phyloP scores from a whole-genome alignment of 768 basidiomycete species.

The Chlorophyllum brunneum region DNA sequence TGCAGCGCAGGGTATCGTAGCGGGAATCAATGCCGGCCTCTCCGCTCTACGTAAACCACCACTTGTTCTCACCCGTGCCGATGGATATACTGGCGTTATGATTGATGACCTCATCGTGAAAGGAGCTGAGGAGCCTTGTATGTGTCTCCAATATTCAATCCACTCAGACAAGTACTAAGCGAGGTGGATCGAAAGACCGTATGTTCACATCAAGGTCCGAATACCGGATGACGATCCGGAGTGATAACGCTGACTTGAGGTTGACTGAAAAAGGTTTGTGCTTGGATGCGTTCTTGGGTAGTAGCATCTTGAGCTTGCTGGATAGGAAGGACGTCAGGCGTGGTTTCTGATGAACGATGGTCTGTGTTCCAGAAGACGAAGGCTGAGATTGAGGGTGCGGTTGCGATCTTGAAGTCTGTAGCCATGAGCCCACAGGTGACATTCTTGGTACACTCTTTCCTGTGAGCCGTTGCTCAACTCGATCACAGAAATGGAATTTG shows the following conservation, averaged over 20 bases:
- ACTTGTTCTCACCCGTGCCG: constrained; percentile 72
- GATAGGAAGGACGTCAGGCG: constrained; percentile 39
- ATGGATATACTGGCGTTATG: constrained; percentile 87
- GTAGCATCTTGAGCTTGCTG: neutral
- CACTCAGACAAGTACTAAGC: neutral
- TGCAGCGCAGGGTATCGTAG: constrained; percentile 84
- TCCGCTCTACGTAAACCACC: constrained; percentile 52
- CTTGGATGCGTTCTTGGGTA: neutral
- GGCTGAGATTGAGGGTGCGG: constrained; percentile 30
- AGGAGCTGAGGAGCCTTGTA: constrained; percentile 90
- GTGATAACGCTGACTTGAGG: constrained; percentile 85
- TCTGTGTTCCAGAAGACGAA: constrained; percentile 29
- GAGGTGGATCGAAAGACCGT: constrained; percentile 52
- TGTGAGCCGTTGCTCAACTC: constrained; percentile 19
- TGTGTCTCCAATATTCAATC: constrained; percentile 20
- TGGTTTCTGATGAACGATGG: constrained; percentile 46
- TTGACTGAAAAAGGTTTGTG: constrained; percentile 69
- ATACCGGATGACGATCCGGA: constrained; percentile 82
- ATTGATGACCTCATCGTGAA: constrained; percentile 88
- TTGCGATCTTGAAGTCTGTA: constrained; percentile 30
- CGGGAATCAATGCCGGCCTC: constrained; percentile 85
- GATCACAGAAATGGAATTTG: constrained; percentile 19
- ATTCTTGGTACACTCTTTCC: neutral
- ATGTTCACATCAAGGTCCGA: constrained; percentile 94
- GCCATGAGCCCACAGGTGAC: constrained; percentile 41